Conservation (phyloP, 106 monocot species). For the Triglochin maritima region DNA sequence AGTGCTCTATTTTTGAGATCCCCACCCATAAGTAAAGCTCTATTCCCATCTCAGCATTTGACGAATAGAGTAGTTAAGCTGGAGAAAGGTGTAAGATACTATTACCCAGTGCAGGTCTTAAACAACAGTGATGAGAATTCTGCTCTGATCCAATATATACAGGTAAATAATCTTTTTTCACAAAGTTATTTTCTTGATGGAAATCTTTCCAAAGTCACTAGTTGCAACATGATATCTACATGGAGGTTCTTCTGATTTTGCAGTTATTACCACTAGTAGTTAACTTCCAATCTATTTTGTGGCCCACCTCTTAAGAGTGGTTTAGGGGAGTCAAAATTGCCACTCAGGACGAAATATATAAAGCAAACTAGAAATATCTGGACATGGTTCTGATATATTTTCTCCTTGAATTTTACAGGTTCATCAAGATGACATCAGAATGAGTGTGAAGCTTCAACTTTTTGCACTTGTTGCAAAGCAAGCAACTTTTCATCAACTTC, state of each 20-base stretch:
- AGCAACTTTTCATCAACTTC: conserved; percentile 89
- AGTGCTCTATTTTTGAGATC: conserved; percentile 44
- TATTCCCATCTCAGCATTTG: conserved; percentile 74
- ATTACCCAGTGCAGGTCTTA: conserved; percentile 40
- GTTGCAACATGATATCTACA: neutral
- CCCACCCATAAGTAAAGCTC: conserved; percentile 38
- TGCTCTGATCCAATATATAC: conserved; percentile 73
- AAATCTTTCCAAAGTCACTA: too few species aligned
- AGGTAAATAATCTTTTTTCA: conserved; percentile 25
- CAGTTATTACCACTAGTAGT: neutral
- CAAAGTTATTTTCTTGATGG: too few species aligned
- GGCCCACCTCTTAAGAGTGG: too few species aligned
- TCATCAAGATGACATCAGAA: conserved; percentile 73
- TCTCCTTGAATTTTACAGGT: conserved; percentile 25
- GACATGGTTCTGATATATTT: neutral
- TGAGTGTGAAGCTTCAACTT: conserved; percentile 70
- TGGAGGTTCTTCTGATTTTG: neutral
- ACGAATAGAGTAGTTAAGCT: conserved; percentile 83
- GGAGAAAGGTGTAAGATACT: conserved; percentile 52
- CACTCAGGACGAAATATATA: too few species aligned
- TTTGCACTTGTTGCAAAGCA: conserved; percentile 81
- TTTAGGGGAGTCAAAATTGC: too few species aligned
- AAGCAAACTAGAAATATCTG: too few species aligned
- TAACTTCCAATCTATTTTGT: too few species aligned
- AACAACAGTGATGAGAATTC: conserved; percentile 84